phyloP scores from a whole-genome alignment of 257 asterid species.

The Solanum virginianum region DNA sequence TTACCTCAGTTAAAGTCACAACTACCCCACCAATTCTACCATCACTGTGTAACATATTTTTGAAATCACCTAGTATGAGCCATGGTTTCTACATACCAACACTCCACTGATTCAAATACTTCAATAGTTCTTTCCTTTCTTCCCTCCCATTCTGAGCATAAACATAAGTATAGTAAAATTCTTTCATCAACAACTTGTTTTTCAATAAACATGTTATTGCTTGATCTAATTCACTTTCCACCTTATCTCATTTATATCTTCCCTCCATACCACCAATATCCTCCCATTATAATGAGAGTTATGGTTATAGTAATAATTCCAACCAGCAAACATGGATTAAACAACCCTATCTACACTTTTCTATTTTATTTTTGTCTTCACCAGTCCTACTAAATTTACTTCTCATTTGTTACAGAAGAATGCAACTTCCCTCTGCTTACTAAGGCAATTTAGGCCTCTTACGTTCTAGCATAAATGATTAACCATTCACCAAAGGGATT shows the following conservation, averaged over 20 bases:
- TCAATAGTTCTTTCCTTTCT: background rate
- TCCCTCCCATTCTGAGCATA: background rate
- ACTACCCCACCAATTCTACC: background rate
- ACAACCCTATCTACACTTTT: background rate
- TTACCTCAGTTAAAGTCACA: background rate
- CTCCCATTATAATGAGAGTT: too few species aligned
- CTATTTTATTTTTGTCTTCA: background rate
- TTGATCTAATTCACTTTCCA: too few species aligned
- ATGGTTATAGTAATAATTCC: background rate
- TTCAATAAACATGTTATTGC: too few species aligned
- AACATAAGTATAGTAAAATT: background rate
- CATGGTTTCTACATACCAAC: background rate
- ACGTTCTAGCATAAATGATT: background rate
- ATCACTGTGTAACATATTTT: too few species aligned
- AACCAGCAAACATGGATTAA: background rate
- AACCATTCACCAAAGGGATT: background rate
- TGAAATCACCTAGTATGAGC: background rate
- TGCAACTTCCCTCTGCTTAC: background rate
- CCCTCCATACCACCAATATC: too few species aligned
- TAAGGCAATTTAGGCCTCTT: background rate
- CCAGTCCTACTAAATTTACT: background rate
- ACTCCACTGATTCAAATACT: background rate
- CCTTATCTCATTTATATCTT: too few species aligned
- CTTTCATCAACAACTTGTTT: too few species aligned
- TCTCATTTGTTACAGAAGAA: background rate